A percentile compares a stretch with the other conserved stretches of the same genome.
These are phyloP conservation scores for Xylariaceae sp. DNA, from an alignment of 2,329 filamentous ascomycete genomes.

Conservation along the genomic window DNA sequence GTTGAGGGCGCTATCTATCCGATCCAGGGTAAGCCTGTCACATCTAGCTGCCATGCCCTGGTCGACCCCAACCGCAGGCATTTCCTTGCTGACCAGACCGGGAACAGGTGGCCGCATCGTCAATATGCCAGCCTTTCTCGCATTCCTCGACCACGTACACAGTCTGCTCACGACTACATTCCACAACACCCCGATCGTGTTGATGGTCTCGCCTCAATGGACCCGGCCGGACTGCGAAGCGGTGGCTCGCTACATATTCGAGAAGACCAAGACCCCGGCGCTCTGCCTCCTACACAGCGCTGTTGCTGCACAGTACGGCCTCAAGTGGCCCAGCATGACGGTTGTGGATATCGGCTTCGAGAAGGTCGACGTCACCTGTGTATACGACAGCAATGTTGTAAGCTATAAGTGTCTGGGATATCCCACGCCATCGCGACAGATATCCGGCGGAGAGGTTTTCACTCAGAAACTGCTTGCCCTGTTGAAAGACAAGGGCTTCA, in stretches of 20 bases:
- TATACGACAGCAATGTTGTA: slow-evolving; percentile 73
- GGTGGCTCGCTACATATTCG: slow-evolving; percentile 91
- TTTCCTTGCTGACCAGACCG: slow-evolving; percentile 10
- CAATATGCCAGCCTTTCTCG: slow-evolving; percentile 89
- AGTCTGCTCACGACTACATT: slow-evolving; percentile 83
- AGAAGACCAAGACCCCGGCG: slow-evolving; percentile 91
- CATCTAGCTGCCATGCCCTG: not conserved
- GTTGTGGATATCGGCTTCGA: slow-evolving; percentile 87
- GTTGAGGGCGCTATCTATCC: slow-evolving; percentile 89
- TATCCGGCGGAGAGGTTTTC: slow-evolving; percentile 83
- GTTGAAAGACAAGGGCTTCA: slow-evolving; percentile 55
- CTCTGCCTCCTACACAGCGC: slow-evolving; percentile 88
- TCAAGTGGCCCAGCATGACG: slow-evolving; percentile 69
- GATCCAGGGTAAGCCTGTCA: slow-evolving; percentile 50
- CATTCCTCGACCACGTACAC: slow-evolving; percentile 88
- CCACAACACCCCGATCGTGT: slow-evolving; percentile 91
- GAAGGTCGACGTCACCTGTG: slow-evolving; percentile 88
- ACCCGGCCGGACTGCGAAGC: slow-evolving; percentile 79
- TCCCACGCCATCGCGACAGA: slow-evolving; percentile 36
- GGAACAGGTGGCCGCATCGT: slow-evolving; percentile 66
- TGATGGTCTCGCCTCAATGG: slow-evolving; percentile 88
- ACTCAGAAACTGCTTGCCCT: slow-evolving; percentile 67
- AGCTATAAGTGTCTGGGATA: slow-evolving; percentile 60
- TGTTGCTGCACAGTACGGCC: slow-evolving; percentile 79
- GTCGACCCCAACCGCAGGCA: not conserved